Evolutionary conservation across 1,284 basidiomycete genomes (phyloP), one percentile per base, ranked within the genome.

Genomic region (Leccinum griseonigrum): DNA sequence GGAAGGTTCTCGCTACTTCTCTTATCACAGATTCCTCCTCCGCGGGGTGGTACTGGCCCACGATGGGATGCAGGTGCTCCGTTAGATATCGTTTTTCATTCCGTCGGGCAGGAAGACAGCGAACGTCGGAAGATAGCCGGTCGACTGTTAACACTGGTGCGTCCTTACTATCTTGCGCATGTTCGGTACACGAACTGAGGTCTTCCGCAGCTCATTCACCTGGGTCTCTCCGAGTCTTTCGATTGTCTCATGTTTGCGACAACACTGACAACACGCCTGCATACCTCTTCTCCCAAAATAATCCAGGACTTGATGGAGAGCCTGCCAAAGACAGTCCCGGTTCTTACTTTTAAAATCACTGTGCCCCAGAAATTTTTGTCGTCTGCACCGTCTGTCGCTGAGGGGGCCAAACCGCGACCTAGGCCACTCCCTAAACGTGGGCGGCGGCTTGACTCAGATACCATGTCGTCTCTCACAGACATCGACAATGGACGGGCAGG

Each of bases 1-100:
- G 22, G 74, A 53, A 78, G 72, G 55, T 79, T 84, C 68, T 90
- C 88, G 3, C 77, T 79, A 4, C 77, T 88, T 31, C 76, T 91
- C 43, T 72, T 90, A 31, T 77, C 78, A n/a, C 87, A 90, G 69
- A 81, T 91, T n/a, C 86, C 87, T 32, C 76, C 78, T 1, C 78
- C 85, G n/a, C 78, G 84, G 64, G 75, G 77, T 57, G 79, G 77
- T 54, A 69, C 70, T 36, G 78, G 77, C 31, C 74, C 79, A 9
- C 79, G 85, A 66, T 88, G 85, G 82, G 86, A 89, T 50, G 78
- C 80, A 10, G 81, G 81, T 51, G 76, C 77, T 48, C 83, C 85
- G 3, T 73, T 91, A 18, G 82, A 86, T 60, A 78, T 90, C 16
- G 75, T 82, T 29, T 82, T 85, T 60, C 77, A 79, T 63, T 82